phyloP scores from a whole-genome alignment of 2,329 filamentous ascomycete genomes.

The Botryotinia globosa region DNA sequence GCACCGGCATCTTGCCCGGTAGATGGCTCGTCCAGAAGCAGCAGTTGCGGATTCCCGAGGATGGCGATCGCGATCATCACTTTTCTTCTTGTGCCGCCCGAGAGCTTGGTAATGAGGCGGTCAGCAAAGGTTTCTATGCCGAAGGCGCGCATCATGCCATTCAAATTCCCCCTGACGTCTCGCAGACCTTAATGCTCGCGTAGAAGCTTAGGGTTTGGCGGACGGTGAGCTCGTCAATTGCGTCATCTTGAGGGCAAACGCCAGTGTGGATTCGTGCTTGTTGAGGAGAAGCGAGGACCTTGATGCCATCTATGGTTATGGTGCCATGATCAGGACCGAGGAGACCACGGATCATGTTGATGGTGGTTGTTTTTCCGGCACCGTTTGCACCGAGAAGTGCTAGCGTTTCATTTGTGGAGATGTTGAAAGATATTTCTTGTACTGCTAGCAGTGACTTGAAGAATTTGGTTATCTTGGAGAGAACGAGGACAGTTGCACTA shows the following conservation, averaged over 20 bases:
- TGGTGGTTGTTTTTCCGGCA: slow-evolving; percentile 63
- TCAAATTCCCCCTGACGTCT: slow-evolving; percentile 33
- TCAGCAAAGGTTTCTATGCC: slow-evolving; percentile 35
- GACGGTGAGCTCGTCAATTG: slow-evolving; percentile 39
- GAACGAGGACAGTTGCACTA: background rate
- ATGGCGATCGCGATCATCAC: slow-evolving; percentile 39
- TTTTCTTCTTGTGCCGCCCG: slow-evolving; percentile 38
- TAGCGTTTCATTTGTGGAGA: slow-evolving; percentile 59
- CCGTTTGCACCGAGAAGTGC: slow-evolving; percentile 65
- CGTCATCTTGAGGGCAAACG: slow-evolving; percentile 41
- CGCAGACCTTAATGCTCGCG: slow-evolving; percentile 37
- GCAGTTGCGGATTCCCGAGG: slow-evolving; percentile 35
- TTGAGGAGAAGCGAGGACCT: slow-evolving; percentile 42
- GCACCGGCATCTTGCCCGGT: slow-evolving; percentile 39
- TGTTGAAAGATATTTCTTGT: slow-evolving; percentile 61
- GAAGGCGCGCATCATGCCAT: slow-evolving; percentile 35
- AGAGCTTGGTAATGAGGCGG: slow-evolving; percentile 33
- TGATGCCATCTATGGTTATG: slow-evolving; percentile 58
- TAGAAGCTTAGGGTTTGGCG: slow-evolving; percentile 38
- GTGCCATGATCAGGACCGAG: slow-evolving; percentile 56
- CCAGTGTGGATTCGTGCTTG: slow-evolving; percentile 32
- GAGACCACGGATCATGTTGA: slow-evolving; percentile 64
- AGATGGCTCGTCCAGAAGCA: slow-evolving; percentile 39
- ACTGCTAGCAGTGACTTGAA: slow-evolving; percentile 45
- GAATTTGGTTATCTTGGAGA: background rate